Evolutionary conservation across 2,329 filamentous ascomycete genomes (phyloP), one percentile per base, ranked within the genome.

Genomic region (Dryadomyces sulphureus): DNA sequence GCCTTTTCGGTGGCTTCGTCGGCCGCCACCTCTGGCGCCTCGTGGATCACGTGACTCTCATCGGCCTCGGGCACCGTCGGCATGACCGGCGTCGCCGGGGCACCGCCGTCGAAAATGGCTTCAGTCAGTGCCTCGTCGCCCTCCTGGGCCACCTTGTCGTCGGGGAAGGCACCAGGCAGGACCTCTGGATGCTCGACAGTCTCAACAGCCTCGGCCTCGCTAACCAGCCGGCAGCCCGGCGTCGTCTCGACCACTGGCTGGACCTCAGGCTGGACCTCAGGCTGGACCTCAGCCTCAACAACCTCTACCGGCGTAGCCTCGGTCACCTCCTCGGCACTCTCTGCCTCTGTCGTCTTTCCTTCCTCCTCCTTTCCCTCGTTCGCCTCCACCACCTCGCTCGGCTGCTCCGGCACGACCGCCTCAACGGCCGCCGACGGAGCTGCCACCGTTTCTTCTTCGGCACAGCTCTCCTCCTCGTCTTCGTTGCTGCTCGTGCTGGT

Each of bases 401-500:
- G 4, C 34, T 3, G 14, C 16, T 12, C 7, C 34, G 34, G 17
- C 36, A 7, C 17, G 7, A 51, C 51, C 34, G 47, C 53, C 44
- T 40, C 27, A 5, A 9, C 53, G 21, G 46, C 50, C 48, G 46
- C 53, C 32, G 43, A 48, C 6, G n/a, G n/a, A n/a, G 59, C 58
- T 35, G 62, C 57, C 41, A 69, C 63, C 41, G 61, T 64, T 19
- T 67, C 64, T 12, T 44, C 42, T 2, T n/a, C 34, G 8, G 20
- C 40, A 60, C 49, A 30, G 14, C 27, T 14, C 27, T 30, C 12
- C 25, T 30, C 25, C 25, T 30, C 25, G 25, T 30, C 12, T 61
- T 63, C 9, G 63, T 41, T 34, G 34, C 43, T 43, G 8, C 16
- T 12, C 9, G 8, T 44, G 41, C 46, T 62, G 43, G 57, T 60